phyloP scores from a whole-genome alignment of 352 stramenopile species.

The Globisporangium parvum region DNA sequence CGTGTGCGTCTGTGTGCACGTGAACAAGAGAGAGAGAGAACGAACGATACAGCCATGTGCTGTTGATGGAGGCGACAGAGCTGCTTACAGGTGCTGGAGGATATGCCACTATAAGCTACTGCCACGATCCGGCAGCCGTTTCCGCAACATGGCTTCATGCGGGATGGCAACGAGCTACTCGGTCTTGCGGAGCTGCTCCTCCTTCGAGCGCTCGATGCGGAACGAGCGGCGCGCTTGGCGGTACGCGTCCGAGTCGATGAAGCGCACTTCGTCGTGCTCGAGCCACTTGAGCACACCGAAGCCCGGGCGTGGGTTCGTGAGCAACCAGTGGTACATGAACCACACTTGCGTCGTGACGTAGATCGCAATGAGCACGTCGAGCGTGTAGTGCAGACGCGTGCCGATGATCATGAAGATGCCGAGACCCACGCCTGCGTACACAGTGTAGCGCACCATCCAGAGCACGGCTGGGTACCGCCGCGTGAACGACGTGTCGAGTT shows the following conservation, averaged over 20 bases:
- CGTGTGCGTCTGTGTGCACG: too few species aligned
- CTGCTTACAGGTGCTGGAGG: too few species aligned
- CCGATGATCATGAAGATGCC: constrained; percentile 83
- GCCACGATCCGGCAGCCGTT: too few species aligned
- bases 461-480: constrained; percentile 63
- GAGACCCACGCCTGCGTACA: constrained; percentile 53
- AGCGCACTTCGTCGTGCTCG: constrained; percentile 69
- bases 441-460: constrained; percentile 78
- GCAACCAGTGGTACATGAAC: constrained; percentile 78
- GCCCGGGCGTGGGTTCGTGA: constrained; percentile 21
- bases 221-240: constrained; percentile 59
- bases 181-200: constrained; percentile 3
- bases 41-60: too few species aligned
- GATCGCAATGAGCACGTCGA: constrained; percentile 79
- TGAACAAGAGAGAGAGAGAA: too few species aligned
- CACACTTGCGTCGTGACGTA: constrained; percentile 85
- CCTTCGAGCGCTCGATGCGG: too few species aligned
- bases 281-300: constrained; percentile 73
- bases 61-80: too few species aligned
- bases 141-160: too few species aligned
- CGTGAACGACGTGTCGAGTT: constrained; percentile 86
- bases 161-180: too few species aligned
- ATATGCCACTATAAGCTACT: too few species aligned
- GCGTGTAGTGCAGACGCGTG: constrained; percentile 82
- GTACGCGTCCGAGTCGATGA: constrained; percentile 74